Evolutionary conservation across 2,329 filamentous ascomycete species (phyloP), one percentile per base, ranked within the genome.

Genomic region (Lomentospora prolificans): DNA sequence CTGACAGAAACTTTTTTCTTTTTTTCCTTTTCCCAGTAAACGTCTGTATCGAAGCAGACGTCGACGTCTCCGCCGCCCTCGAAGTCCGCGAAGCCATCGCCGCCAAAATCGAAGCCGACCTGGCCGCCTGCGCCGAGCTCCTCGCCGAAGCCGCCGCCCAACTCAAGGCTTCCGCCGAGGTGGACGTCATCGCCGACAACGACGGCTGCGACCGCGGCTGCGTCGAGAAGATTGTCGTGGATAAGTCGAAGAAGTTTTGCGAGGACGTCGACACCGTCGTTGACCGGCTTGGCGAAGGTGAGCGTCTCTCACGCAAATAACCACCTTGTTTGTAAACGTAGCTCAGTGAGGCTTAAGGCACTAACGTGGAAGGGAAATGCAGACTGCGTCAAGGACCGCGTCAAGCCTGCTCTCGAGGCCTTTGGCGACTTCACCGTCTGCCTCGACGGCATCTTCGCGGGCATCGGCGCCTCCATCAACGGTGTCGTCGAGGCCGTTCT

Each of bases 71-170:
- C 28, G 53, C 19, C 25, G 41, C 25, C 41, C 25, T 55, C 27
- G 53, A 48, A 27, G 19, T 55, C 53, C 53, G 53, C 27, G 39
- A 19, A 17, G 39, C 44, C 24, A 24, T 55, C 39, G 53, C 53
- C 41, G 53, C 53, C 25, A 14, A 50, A 30, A 27, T 55, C 22
- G 7, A 55, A n/a, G 53, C 53, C 10, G 53, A 55, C 41, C 41
- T 55, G 7, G 53, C 28, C 7, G 53, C 41, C 39, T 55, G 41
- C 41, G 53, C 53, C 7, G 7, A 30, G n/a, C 53, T 55, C n/a
- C 53, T 55, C 28, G 53, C 41, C 53, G 27, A 55, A 41, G 53
- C 53, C 5, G 36, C 52, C 5, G 33, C 36, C n/a, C 33, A 54
- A 25, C 19, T 54, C 33, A 27, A 54, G 36, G 52, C 36, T 22